phyloP scores from a whole-genome alignment of 2,329 filamentous ascomycete species.

The Calonectria hawksworthii region DNA sequence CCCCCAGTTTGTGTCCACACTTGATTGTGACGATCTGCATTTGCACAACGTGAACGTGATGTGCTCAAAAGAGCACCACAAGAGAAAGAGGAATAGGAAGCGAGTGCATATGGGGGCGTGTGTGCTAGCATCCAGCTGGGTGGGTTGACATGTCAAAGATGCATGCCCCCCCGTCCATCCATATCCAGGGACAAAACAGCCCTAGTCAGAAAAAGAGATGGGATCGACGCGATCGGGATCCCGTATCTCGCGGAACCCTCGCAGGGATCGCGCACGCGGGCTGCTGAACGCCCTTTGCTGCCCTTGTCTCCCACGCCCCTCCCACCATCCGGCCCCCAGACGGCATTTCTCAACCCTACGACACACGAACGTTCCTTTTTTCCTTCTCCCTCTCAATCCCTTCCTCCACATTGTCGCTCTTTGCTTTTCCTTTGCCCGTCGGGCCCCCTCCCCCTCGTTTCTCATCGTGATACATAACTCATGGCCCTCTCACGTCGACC shows the following conservation, averaged over 20 bases:
- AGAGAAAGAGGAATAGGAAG: not conserved
- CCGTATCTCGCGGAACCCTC: not conserved
- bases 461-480: conserved; percentile 18
- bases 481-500: not conserved
- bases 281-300: not conserved
- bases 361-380: not conserved
- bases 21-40: conserved; percentile 3
- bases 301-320: not conserved
- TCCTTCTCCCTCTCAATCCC: not conserved
- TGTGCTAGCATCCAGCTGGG: not conserved
- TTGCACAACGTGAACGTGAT: not conserved
- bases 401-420: not conserved
- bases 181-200: no score
- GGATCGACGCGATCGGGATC: conserved; percentile 36
- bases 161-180: no score
- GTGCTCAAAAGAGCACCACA: not conserved
- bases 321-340: not conserved
- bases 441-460: not conserved
- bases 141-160: conserved; percentile 36
- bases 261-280: not conserved
- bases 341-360: not conserved
- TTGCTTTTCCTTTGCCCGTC: not conserved
- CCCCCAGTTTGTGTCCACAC: no score
- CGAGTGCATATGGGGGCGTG: no score
- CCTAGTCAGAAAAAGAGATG: conserved; percentile 27